These are phyloP conservation scores for Aspergillus candidus DNA, from an alignment of 2,329 filamentous ascomycete species.

Conservation along the genomic window DNA sequence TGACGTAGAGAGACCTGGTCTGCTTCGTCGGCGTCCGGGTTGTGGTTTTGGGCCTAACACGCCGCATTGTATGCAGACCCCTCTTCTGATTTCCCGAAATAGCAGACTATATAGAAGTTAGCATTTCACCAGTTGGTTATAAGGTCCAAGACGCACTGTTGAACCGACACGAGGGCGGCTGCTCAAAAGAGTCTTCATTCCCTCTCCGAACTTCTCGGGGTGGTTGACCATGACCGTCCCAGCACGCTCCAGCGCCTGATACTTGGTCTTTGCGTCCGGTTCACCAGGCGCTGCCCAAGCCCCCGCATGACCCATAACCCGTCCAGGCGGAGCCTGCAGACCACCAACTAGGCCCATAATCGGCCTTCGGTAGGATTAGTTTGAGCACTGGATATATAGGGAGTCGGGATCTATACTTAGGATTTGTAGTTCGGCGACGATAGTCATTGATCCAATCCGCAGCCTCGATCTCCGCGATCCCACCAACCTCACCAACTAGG, in stretches of 20 bases:
- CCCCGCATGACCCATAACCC: slow-evolving; percentile 74
- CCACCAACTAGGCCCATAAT: slow-evolving; percentile 68
- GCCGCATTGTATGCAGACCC: slow-evolving; percentile 45
- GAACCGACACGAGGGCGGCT: slow-evolving; percentile 26
- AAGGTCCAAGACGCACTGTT: slow-evolving; percentile 15
- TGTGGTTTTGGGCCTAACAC: slow-evolving; percentile 15
- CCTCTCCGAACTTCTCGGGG: slow-evolving; percentile 66
- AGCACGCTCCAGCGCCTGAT: slow-evolving; percentile 57
- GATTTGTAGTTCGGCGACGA: slow-evolving; percentile 48
- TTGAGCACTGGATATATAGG: background rate
- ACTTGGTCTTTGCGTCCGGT: slow-evolving; percentile 59
- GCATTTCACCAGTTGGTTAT: background rate
- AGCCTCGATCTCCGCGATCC: slow-evolving; percentile 62
- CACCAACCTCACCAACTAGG: slow-evolving; percentile 67
- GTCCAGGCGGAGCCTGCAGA: slow-evolving; percentile 55
- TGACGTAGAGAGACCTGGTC: slow-evolving; percentile 51
- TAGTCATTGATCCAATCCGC: slow-evolving; percentile 69
- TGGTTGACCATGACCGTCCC: slow-evolving; percentile 68
- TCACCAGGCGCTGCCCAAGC: slow-evolving; percentile 65
- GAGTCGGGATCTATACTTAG: slow-evolving; percentile 50
- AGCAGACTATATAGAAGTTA: slow-evolving; percentile 13
- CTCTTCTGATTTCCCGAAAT: slow-evolving; percentile 40
- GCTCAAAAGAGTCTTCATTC: slow-evolving; percentile 57
- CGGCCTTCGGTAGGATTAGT: slow-evolving; percentile 46
- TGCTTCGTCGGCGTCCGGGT: slow-evolving; percentile 25